Conservation (phyloP, 192 early-diverging fungal species). For the Glomus cerebriforme region DNA sequence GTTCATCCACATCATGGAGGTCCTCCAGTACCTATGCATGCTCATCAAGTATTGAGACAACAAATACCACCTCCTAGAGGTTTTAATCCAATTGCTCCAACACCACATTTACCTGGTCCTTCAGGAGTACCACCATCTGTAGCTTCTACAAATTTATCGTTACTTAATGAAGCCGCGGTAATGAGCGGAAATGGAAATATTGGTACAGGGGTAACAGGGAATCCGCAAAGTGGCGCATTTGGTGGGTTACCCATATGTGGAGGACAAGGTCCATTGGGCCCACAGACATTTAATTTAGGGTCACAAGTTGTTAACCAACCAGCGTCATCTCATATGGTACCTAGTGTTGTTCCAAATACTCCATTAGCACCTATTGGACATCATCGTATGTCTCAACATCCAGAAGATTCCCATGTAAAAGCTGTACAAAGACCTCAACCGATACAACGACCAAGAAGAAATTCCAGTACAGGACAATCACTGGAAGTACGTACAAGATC, state of each 20-base stretch:
- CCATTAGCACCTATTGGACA: slow-evolving; percentile 50
- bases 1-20: slow-evolving; percentile 26
- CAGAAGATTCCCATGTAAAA: slow-evolving; percentile 40
- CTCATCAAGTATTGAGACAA: slow-evolving; percentile 28
- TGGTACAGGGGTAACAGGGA: neutral
- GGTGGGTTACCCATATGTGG: slow-evolving; percentile 33
- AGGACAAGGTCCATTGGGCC: slow-evolving; percentile 25
- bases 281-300: slow-evolving; percentile 31
- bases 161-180: slow-evolving; percentile 28
- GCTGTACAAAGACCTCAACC: slow-evolving; percentile 46
- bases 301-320: slow-evolving; percentile 37
- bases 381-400: slow-evolving; percentile 43
- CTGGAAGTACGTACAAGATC: slow-evolving; percentile 11
- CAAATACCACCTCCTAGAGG: slow-evolving; percentile 25
- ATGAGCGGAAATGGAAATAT: slow-evolving; percentile 18
- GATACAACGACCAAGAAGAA: slow-evolving; percentile 41
- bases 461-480: neutral
- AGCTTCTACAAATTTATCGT: slow-evolving; percentile 26
- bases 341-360: slow-evolving; percentile 38
- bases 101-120: slow-evolving; percentile 28
- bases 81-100: slow-evolving; percentile 20
- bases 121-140: slow-evolving; percentile 18
- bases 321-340: slow-evolving; percentile 36
- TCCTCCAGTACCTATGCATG: slow-evolving; percentile 27
- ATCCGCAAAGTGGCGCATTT: slow-evolving; percentile 32